A percentile compares a stretch with the other conserved stretches of the same genome.
These are phyloP conservation scores for Cytospora leucostoma DNA, from an alignment of 2,329 filamentous ascomycete species.

Conservation along the genomic window DNA sequence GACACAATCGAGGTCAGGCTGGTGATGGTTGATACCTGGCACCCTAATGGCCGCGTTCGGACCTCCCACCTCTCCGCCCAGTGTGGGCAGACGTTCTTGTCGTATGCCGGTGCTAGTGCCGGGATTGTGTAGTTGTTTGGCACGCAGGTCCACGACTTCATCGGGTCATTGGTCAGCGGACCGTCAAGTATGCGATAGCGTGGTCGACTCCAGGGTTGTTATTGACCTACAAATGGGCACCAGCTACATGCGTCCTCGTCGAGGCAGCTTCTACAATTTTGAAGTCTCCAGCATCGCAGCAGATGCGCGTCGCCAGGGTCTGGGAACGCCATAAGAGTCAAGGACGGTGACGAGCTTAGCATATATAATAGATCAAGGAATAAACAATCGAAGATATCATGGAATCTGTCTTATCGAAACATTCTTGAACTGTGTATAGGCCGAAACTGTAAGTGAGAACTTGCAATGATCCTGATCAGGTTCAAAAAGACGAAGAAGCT, in stretches of 20 bases:
- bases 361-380: background rate
- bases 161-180: slow-evolving; percentile 5
- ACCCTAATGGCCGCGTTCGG: slow-evolving; percentile 42
- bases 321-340: slow-evolving; percentile 15
- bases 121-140: slow-evolving; percentile 50
- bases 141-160: slow-evolving; percentile 55
- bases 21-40: slow-evolving; percentile 46
- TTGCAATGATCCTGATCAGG: too few relatives aligned
- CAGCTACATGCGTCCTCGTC: slow-evolving; percentile 48
- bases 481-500: background rate
- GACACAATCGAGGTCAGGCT: slow-evolving; percentile 40
- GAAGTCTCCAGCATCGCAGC: slow-evolving; percentile 52
- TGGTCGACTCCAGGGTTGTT: background rate
- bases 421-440: too few relatives aligned
- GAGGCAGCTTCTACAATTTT: slow-evolving; percentile 52
- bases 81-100: slow-evolving; percentile 54
- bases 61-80: slow-evolving; percentile 50
- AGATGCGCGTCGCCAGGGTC: slow-evolving; percentile 43
- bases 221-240: slow-evolving; percentile 52
- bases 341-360: background rate
- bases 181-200: slow-evolving; percentile 28
- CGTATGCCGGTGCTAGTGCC: slow-evolving; percentile 52
- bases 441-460: too few relatives aligned
- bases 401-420: background rate
- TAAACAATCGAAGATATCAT: background rate